Percentiles rank a stretch among this genome's conserved stretches.
These are phyloP conservation scores for Yarrowia hollandica DNA, from an alignment of 805 yeast genomes.

Conservation along the genomic window DNA sequence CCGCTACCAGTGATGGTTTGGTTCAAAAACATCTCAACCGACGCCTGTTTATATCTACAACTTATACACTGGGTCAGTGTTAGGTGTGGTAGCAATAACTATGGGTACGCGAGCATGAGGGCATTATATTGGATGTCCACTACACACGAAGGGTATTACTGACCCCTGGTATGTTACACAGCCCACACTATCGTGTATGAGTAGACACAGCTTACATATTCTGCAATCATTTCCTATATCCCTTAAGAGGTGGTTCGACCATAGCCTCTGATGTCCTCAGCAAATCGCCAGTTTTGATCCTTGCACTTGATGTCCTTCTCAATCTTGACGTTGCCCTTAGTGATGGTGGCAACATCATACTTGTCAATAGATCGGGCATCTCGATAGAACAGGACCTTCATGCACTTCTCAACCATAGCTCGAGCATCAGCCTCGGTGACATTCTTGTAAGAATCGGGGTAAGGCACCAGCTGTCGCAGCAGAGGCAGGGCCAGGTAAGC, in stretches of 20 bases:
- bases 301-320: conserved; percentile 68
- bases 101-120: no score
- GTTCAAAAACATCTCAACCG: no score
- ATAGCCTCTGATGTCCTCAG: conserved; percentile 83
- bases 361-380: conserved; percentile 93
- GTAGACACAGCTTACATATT: not conserved
- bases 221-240: conserved; percentile 14
- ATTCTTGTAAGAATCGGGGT: conserved; percentile 70
- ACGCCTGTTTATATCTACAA: no score
- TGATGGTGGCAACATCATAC: conserved; percentile 76
- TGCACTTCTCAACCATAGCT: conserved; percentile 72
- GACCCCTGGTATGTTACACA: no score
- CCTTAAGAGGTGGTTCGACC: conserved; percentile 49
- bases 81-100: no score
- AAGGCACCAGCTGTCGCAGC: conserved; percentile 77
- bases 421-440: conserved; percentile 75
- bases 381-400: conserved; percentile 93
- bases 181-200: no score
- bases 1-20: no score
- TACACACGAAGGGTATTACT: no score
- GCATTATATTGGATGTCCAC: no score
- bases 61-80: no score
- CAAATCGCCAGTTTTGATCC: conserved; percentile 87
- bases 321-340: conserved; percentile 60
- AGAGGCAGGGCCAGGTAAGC: conserved; percentile 91